Base-by-base conservation (phyloP, 306 rosid genomes). In the Bauhinia variegata region DNA sequence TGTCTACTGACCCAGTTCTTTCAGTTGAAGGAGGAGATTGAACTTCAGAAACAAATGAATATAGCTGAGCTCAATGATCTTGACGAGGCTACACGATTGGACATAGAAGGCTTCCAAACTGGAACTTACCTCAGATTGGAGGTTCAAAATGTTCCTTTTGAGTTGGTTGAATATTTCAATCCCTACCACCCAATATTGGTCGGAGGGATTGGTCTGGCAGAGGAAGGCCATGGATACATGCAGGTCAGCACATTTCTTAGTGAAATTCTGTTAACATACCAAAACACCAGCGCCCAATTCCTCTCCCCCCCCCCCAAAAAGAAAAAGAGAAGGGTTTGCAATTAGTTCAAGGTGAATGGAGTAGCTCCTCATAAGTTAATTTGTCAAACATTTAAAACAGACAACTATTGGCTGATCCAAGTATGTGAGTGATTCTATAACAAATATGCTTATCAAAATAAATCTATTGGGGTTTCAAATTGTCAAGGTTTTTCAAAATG, bases 61-160 rank as follows among this genome's bases (percentile, higher is more conserved):
- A 81, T 86, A 70, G 87, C 89, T 73, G 97, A 89, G 78, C 95
- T 93, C 62, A 73, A 83, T 56, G 96, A 93, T 54, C 89, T 93
- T 63, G 98, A 89, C 68, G 96, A 93, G 62, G 86, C 63, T 78
- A 85, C 88, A 48, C 78, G 96, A 69, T 6, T 90, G 51, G 97
- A 88, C 74, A 72, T 88, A 58, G 97, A 86, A 75, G 99, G 97
- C 64, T 90, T 83, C 70, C 86, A 63, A 71, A 84, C 90, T 6
- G 99, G 99, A 72, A 90, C 90, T 36, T 93, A 93, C 75, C 33
- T 93, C 46, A 80, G 99, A 65, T 80, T 93, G 87, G 99, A 93
- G 85, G 75, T 93, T 83, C 91, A 88, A 71, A 82, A 75, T 68
- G 89, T 90, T 77, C 88, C 97, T 33, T 90, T 16, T 67, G 99